Percentiles rank a stretch among this genome's conserved stretches.
phyloP scores from a whole-genome alignment of 164 flowering plant species.

The Aristolochia californica region DNA sequence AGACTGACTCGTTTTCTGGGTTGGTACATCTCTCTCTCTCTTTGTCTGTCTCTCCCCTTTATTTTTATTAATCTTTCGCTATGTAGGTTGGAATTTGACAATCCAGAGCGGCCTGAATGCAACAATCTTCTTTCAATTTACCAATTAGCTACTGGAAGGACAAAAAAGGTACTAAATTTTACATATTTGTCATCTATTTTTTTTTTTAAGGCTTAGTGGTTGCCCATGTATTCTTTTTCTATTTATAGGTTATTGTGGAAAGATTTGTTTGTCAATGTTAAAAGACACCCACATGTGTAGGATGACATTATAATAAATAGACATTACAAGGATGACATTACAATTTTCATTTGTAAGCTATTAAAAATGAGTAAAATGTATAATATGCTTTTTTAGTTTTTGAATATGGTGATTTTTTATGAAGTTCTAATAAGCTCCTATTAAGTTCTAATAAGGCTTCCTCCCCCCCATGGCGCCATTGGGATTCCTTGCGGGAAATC shows the following conservation, averaged over 20 bases:
- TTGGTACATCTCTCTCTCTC: conserved; percentile 16
- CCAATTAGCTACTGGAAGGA: conserved; percentile 72
- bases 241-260: not conserved
- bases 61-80: conserved; percentile 3
- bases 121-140: conserved; percentile 89
- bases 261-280: not conserved
- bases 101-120: conserved; percentile 94
- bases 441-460: no score
- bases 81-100: conserved; percentile 77
- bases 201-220: not conserved
- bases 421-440: no score
- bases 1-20: conserved; percentile 90
- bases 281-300: no score
- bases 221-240: not conserved
- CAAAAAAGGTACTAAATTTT: conserved; percentile 57
- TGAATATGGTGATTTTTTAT: no score
- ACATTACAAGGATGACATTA: no score
- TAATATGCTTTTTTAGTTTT: no score
- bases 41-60: not conserved
- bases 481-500: no score
- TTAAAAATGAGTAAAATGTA: no score
- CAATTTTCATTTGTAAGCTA: no score
- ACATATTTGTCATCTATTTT: not conserved
- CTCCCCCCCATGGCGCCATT: no score
- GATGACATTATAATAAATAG: no score